phyloP scores from a whole-genome alignment of 1,284 basidiomycete species.

The Golubevia pallescens region DNA sequence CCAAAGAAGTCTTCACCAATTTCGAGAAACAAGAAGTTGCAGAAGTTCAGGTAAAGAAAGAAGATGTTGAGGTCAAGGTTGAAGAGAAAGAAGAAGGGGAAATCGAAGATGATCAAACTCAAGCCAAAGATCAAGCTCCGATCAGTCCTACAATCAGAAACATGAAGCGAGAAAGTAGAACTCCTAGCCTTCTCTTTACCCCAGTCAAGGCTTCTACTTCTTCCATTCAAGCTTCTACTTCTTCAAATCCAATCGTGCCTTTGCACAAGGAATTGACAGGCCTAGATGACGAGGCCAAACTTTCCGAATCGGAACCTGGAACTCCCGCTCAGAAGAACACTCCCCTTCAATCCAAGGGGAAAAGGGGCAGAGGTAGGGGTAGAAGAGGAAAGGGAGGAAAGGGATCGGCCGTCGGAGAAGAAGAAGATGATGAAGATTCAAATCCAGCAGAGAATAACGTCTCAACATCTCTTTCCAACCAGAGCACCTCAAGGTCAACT shows the following conservation, averaged over 20 bases:
- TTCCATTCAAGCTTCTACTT: background rate
- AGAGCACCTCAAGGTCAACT: too few relatives aligned
- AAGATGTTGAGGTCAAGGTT: background rate
- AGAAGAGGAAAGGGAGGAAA: too few relatives aligned
- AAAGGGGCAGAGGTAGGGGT: background rate
- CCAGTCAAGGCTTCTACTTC: background rate
- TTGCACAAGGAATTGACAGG: too few relatives aligned
- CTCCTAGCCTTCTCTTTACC: background rate
- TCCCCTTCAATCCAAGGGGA: background rate
- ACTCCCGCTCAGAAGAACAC: background rate
- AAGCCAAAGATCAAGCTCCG: background rate
- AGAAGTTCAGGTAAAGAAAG: background rate
- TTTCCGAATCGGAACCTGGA: background rate
- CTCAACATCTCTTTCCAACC: too few relatives aligned
- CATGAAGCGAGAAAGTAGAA: background rate
- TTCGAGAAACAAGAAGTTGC: background rate
- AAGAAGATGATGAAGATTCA: too few relatives aligned
- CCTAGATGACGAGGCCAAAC: background rate
- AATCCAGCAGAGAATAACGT: too few relatives aligned
- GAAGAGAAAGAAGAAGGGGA: background rate
- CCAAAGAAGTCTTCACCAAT: background rate
- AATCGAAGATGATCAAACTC: background rate
- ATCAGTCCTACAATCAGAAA: background rate
- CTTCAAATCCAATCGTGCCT: too few relatives aligned
- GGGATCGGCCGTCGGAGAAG: too few relatives aligned